Evolutionary conservation across 2,329 filamentous ascomycete genomes (phyloP), one percentile per base, ranked within the genome.

Genomic region (Pezicula neosporulosa): DNA sequence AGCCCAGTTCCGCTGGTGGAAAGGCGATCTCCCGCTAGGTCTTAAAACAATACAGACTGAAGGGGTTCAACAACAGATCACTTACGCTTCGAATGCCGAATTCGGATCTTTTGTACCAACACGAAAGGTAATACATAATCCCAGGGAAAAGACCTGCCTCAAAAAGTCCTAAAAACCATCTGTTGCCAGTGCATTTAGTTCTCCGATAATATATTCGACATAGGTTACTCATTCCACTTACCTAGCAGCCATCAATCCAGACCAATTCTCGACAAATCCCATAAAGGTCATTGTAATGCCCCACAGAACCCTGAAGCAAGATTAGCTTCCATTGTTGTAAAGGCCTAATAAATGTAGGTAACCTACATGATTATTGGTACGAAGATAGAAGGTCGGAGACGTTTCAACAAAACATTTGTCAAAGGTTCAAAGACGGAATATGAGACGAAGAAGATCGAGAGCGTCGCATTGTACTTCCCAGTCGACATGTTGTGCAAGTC

Each of bases 361-460:
- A 79, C 75, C 59, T 80, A 77, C 86, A 96, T 95, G 63, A 95
- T 95, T 30, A 80, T 73, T 2, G 90, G 87, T 50, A 95, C 83
- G 65, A 95, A 96, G 48, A 92, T 71, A 37, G 86, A 89, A 0
- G 91, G 91, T 1, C 83, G 78, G 55, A 89, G 72, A 16, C 77
- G 79, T 71, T 95, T 96, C 53, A 96, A 82, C 21, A 96, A 70
- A 44, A 93, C 74, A 66, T 96, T 95, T 53, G 89, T 90, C 41
- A 91, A 61, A 0, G 84, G 83, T 66, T 94, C 90, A 56, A 90
- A 91, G 33, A 91, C 70, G 2, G 88, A 79, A 66, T 96, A 96
- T 0, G 87, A 90, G 46, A 95, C 77, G 72, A 95, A 96, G 73
- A 96, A 96, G 60, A 95, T 86, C 33, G 87, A 89, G 7, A 96